phyloP scores from a whole-genome alignment of 208 protist genomes.

The Acanthamoeba culbertsoni region DNA sequence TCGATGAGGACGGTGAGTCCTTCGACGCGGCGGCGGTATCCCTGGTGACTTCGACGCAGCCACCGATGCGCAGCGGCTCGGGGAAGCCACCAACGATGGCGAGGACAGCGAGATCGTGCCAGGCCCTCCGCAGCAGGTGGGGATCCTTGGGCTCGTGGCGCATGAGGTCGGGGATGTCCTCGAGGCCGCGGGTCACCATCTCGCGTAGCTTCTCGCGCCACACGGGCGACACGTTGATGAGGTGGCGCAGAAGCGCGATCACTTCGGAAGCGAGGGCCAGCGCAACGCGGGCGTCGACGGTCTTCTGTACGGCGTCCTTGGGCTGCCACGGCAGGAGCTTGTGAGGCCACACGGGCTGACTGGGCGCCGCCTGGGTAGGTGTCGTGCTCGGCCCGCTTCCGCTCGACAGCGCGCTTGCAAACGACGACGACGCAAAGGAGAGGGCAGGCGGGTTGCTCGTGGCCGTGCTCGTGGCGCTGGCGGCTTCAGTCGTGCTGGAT shows the following conservation, averaged over 20 bases:
- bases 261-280: conserved; percentile 21
- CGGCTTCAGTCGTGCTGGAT: not conserved
- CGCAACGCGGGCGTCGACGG: not conserved
- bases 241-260: conserved; percentile 15
- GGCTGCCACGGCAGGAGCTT: not conserved
- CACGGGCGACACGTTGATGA: not conserved
- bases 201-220: conserved; percentile 11
- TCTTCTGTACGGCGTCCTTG: not conserved
- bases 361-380: not conserved
- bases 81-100: conserved; percentile 31
- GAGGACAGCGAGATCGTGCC: conserved; percentile 5
- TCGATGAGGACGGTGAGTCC: no score
- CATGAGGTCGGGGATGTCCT: not conserved
- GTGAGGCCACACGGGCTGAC: not conserved
- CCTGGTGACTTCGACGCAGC: not conserved
- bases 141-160: conserved; percentile 25
- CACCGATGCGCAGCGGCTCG: conserved; percentile 10
- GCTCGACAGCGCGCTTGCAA: not conserved
- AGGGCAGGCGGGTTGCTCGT: not conserved
- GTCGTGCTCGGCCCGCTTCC: not conserved
- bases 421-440: not conserved
- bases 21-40: not conserved
- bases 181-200: not conserved
- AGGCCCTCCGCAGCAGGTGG: not conserved
- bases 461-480: not conserved